phyloP scores from a whole-genome alignment of 331 rosid species.

The Stylosanthes scabra region DNA sequence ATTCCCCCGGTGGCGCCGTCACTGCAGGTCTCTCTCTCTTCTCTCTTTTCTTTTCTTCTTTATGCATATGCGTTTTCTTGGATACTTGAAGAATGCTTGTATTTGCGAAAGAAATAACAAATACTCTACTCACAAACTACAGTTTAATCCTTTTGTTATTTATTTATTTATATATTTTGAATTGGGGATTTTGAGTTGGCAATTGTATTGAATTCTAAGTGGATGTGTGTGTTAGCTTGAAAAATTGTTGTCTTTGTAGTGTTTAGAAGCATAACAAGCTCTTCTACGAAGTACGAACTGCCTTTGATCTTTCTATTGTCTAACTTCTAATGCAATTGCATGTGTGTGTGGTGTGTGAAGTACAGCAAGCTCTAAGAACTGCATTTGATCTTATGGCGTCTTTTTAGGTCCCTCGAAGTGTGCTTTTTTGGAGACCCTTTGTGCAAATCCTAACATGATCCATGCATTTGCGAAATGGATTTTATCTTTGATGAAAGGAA shows the following conservation, averaged over 20 bases:
- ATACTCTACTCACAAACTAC: too few relatives aligned
- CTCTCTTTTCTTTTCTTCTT: neutral
- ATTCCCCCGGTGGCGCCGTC: conserved; percentile 97
- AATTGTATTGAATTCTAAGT: neutral
- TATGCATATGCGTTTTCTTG: neutral
- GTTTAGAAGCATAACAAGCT: neutral
- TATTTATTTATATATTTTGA: too few relatives aligned
- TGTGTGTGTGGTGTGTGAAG: neutral
- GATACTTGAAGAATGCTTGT: too few relatives aligned
- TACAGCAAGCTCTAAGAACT: too few relatives aligned
- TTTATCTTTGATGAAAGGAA: neutral
- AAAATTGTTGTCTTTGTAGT: neutral
- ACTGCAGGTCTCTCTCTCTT: conserved; percentile 72
- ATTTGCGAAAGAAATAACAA: too few relatives aligned
- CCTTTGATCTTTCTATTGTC: neutral
- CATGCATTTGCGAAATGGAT: neutral
- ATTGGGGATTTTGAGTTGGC: too few relatives aligned
- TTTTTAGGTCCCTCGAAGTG: neutral
- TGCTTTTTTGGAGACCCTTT: neutral
- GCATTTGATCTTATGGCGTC: too few relatives aligned
- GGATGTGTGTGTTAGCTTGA: neutral
- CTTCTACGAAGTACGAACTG: neutral
- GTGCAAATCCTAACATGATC: neutral
- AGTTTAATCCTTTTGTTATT: too few relatives aligned
- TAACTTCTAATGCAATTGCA: neutral